These are phyloP conservation scores for Phyllosticta citrichinensis DNA, from an alignment of 2,329 filamentous ascomycete genomes.

Conservation along the genomic window DNA sequence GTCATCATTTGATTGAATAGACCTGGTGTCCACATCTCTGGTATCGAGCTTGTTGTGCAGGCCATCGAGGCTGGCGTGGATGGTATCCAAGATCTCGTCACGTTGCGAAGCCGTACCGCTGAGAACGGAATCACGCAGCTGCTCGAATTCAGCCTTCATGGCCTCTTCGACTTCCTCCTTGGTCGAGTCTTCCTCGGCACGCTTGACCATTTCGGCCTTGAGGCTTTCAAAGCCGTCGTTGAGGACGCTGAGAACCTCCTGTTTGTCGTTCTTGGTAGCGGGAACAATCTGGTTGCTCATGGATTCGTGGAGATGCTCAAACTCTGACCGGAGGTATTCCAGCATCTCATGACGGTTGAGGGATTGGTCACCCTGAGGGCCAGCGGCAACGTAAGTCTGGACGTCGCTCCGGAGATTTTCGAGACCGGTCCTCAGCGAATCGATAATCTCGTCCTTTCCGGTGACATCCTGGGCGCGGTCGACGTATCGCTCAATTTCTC, in stretches of 20 bases:
- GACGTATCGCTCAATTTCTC: slow-evolving; percentile 73
- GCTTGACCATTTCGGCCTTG: slow-evolving; percentile 29
- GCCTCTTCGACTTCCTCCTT: slow-evolving; percentile 50
- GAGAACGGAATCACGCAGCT: slow-evolving; percentile 68
- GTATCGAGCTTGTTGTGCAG: slow-evolving; percentile 35
- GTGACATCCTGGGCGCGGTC: slow-evolving; percentile 59
- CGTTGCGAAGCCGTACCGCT: slow-evolving; percentile 46
- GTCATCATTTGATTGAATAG: slow-evolving; percentile 31
- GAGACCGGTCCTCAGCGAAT: slow-evolving; percentile 54
- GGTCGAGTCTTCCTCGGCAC: slow-evolving; percentile 26
- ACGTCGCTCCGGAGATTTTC: slow-evolving; percentile 54
- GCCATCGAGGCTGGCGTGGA: slow-evolving; percentile 43
- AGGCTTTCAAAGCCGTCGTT: slow-evolving; percentile 31
- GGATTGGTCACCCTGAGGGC: slow-evolving; percentile 32
- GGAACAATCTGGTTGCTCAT: slow-evolving; percentile 38
- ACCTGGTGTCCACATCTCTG: slow-evolving; percentile 11
- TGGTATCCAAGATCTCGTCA: slow-evolving; percentile 51
- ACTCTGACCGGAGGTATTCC: slow-evolving; percentile 44
- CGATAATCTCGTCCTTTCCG: slow-evolving; percentile 69
- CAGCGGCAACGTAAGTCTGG: slow-evolving; percentile 40
- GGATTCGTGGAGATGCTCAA: slow-evolving; percentile 51
- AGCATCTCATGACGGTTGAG: slow-evolving; percentile 36
- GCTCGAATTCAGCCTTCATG: slow-evolving; percentile 72
- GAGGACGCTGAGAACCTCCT: slow-evolving; percentile 30
- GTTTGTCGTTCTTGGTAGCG: slow-evolving; percentile 21